These are phyloP conservation scores for Aureobasidium sp. DNA, from an alignment of 2,329 filamentous ascomycete species.

Conservation along the genomic window DNA sequence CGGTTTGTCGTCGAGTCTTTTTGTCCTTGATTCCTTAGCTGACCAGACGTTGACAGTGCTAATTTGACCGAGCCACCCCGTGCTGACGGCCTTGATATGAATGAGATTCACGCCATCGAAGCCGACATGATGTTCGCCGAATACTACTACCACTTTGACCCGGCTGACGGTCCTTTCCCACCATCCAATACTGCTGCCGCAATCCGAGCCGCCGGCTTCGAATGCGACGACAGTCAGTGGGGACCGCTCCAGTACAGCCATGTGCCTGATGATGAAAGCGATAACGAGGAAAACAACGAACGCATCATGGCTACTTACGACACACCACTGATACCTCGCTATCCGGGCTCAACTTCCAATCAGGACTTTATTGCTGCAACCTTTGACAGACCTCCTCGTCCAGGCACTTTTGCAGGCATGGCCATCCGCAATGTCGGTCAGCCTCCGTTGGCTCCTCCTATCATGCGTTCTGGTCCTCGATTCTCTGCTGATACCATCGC, in stretches of 20 bases:
- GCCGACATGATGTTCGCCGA: not conserved
- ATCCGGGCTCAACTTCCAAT: not conserved
- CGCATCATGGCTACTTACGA: not conserved
- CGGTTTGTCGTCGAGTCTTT: not conserved
- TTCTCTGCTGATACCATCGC: not conserved
- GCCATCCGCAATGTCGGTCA: not conserved
- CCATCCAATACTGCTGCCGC: not conserved
- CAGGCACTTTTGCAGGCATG: not conserved
- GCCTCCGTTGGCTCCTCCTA: not conserved
- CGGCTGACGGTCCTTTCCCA: not conserved
- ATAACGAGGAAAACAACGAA: not conserved
- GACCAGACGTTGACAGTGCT: not conserved
- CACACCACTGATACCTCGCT: not conserved
- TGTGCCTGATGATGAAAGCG: not conserved
- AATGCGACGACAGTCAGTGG: not conserved
- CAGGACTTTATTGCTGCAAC: not conserved
- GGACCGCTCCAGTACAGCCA: not conserved
- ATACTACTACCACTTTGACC: constrained; percentile 2
- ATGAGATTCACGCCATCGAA: not conserved
- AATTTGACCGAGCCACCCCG: not conserved
- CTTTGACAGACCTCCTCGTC: not conserved
- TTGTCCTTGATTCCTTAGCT: not conserved
- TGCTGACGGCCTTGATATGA: not conserved
- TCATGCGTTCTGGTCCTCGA: not conserved
- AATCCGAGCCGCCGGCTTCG: not conserved